phyloP scores from a whole-genome alignment of 2,329 filamentous ascomycete species.

The Bipolaris sorokiniana region DNA sequence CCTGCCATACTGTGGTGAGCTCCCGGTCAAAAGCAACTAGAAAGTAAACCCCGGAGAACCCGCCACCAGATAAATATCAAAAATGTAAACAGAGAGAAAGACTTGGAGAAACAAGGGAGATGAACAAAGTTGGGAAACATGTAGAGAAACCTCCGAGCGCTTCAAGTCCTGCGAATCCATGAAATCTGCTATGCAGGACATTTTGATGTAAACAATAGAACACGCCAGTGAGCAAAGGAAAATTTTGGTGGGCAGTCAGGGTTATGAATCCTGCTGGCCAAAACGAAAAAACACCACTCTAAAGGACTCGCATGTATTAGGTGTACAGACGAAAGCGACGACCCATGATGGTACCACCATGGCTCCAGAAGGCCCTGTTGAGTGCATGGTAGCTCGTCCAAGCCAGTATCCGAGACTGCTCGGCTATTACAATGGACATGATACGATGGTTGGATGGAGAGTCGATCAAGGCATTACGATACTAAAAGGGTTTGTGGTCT shows the following conservation, averaged over 20 bases:
- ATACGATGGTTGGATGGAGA: conserved; percentile 1
- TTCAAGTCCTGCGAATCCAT: conserved; percentile 30
- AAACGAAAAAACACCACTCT: conserved; percentile 47
- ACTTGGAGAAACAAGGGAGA: conserved; percentile 33
- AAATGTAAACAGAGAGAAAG: conserved; percentile 30
- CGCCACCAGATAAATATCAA: conserved; percentile 22
- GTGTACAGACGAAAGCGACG: conserved; percentile 37
- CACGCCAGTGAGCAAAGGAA: conserved; percentile 35
- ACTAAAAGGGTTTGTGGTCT: conserved; percentile 17
- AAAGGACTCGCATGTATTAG: conserved; percentile 41
- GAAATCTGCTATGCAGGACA: conserved; percentile 36
- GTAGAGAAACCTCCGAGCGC: conserved; percentile 27
- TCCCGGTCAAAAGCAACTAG: conserved; percentile 17
- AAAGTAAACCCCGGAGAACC: conserved; percentile 14
- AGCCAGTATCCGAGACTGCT: conserved; percentile 1
- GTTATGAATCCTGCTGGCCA: conserved; percentile 48
- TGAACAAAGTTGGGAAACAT: conserved; percentile 28
- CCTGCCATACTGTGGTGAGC: conserved; percentile 30
- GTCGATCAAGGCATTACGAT: conserved; percentile 5
- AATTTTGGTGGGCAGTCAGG: conserved; percentile 49
- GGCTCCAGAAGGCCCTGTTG: background rate
- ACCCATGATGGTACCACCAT: conserved; percentile 1
- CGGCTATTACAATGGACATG: conserved; percentile 7
- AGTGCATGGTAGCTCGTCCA: background rate
- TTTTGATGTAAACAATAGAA: conserved; percentile 31